A percentile compares a stretch with the other conserved stretches of the same genome.
These are phyloP conservation scores for Erythrophleum fordii DNA, from an alignment of 306 rosid genomes.

Conservation along the genomic window DNA sequence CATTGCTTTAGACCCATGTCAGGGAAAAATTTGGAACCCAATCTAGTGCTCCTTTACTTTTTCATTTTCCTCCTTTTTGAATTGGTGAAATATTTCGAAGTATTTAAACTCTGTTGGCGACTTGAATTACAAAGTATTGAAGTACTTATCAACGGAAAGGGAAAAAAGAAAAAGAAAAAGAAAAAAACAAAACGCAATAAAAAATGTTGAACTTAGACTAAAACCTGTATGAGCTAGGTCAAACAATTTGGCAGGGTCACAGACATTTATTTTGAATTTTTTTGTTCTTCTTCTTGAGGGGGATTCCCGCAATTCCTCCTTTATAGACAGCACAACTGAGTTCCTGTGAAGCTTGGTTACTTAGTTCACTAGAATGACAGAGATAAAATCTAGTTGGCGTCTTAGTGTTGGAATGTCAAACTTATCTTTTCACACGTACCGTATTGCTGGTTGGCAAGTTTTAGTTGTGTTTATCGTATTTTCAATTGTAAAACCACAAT, in stretches of 20 bases:
- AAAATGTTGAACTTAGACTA: background rate
- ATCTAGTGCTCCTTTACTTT: background rate
- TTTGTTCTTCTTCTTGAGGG: background rate
- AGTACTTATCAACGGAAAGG: background rate
- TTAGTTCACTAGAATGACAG: background rate
- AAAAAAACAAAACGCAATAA: background rate
- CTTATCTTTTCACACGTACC: background rate
- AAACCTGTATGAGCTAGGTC: background rate
- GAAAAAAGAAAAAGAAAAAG: background rate
- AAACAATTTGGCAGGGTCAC: slow-evolving; percentile 15
- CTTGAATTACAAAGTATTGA: background rate
- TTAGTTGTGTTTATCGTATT: background rate
- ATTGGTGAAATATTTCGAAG: background rate
- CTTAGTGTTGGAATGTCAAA: background rate
- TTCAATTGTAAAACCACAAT: background rate
- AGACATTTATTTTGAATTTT: background rate
- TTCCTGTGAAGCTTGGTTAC: slow-evolving; percentile 7
- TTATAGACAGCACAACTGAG: background rate
- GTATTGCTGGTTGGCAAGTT: background rate
- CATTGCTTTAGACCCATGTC: slow-evolving; percentile 31
- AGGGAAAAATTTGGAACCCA: background rate
- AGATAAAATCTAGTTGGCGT: background rate
- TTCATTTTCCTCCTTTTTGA: background rate
- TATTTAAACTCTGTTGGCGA: background rate
- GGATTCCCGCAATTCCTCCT: background rate